A percentile compares a stretch with the other conserved stretches of the same genome.
Conservation (phyloP, 306 rosid species). For the Fagus crenata region DNA sequence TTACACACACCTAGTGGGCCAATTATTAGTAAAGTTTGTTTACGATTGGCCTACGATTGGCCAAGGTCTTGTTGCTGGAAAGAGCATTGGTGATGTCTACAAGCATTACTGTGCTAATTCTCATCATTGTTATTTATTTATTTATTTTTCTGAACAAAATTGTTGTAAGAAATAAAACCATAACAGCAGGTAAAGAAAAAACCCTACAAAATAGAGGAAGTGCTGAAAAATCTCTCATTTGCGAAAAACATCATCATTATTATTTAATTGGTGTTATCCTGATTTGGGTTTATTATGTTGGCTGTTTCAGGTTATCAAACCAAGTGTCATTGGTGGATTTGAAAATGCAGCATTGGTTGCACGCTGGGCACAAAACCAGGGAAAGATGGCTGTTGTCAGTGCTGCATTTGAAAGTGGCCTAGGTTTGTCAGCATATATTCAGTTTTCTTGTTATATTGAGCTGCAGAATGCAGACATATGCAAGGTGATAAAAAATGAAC, state of each 20-base stretch:
- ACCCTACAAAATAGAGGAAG: not conserved
- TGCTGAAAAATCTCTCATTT: not conserved
- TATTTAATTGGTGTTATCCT: not conserved
- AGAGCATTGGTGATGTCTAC: not conserved
- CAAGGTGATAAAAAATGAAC: conserved; percentile 37
- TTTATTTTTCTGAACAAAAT: not conserved
- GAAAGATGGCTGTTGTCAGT: conserved; percentile 87
- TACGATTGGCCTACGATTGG: conserved; percentile 1
- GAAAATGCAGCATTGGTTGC: conserved; percentile 80
- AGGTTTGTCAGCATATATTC: conserved; percentile 83
- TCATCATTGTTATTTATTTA: not conserved
- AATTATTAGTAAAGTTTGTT: not conserved
- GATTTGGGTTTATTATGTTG: conserved; percentile 5
- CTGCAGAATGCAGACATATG: conserved; percentile 46
- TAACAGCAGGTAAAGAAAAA: not conserved
- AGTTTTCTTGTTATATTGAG: conserved; percentile 73
- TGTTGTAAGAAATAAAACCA: not conserved
- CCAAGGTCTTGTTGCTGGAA: not conserved
- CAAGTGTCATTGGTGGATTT: conserved; percentile 92
- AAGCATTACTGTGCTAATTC: not conserved
- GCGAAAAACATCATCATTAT: not conserved
- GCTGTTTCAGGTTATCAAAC: conserved; percentile 81
- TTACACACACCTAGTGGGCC: not conserved
- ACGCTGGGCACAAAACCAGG: conserved; percentile 81
- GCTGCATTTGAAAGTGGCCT: conserved; percentile 92